Evolutionary conservation across 768 basidiomycete species (phyloP), one percentile per base, ranked within the genome.

Genomic region (Termitomyces sp.): DNA sequence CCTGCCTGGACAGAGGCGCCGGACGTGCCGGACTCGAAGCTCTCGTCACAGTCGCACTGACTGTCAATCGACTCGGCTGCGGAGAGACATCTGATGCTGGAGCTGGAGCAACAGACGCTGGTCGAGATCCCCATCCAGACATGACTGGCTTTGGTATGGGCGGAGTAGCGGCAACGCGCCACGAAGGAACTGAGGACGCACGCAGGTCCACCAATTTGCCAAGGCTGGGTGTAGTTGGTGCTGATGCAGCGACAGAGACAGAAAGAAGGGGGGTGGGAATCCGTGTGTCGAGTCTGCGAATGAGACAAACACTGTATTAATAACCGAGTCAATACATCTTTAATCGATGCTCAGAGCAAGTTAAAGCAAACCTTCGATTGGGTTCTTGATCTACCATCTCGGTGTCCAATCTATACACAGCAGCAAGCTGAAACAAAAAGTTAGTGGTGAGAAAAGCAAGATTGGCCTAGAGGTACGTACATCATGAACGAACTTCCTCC

Each of bases 301-400:
- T 76, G 50, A 97, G 82, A 68, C 93, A 89, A 1, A 96, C 89
- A 63, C 92, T 60, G 44, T 31, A 34, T 34, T 20, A 27, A 9
- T 12, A 27, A n/a, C 24, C 36, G 6, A 54, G 27, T 57, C 50
- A 39, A 54, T 34, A 37, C 16, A 37, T 6, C 37, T 20, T 39
- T 33, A 39, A 41, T 50, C 42, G 30, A 33, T 34, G 16, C 51
- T 57, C 4, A 39, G 15, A 58, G 11, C 4, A 31, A 55, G 31
- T 57, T 11, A 22, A 20, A 42, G 9, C 72, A 22, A 20, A 83
- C 82, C 81, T 86, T 50, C 92, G 78, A 67, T 90, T 81, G 0
- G 96, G 96, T 65, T 97, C 96, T 65, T 90, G 89, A 69, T 98
- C 96, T 20, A 99, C 84, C 77, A 94, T 85, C 64, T 90, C 84